Percentiles rank a stretch among this genome's conserved stretches.
Conservation (phyloP, 2,329 filamentous ascomycete genomes). For the Drechslerella coelobrocha region DNA sequence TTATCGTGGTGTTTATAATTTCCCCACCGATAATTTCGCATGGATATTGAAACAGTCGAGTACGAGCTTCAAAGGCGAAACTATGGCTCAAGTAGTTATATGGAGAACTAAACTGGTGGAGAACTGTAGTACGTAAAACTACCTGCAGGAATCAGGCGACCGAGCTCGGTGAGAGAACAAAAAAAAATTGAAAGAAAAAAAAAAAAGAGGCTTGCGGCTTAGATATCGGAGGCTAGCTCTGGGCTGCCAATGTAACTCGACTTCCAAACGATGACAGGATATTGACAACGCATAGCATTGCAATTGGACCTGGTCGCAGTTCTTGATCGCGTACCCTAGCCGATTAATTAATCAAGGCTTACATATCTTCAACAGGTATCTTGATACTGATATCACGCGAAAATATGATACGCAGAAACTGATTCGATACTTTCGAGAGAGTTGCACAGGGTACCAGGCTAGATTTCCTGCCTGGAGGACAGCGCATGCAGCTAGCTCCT, state of each 20-base stretch:
- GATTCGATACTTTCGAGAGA: conserved; percentile 34
- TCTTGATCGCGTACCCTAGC: conserved; percentile 23
- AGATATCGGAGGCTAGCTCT: conserved; percentile 13
- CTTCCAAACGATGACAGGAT: background rate
- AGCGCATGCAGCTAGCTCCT: conserved; percentile 42
- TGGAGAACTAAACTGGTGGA: background rate
- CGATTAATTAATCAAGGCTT: conserved; percentile 28
- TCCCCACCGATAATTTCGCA: background rate
- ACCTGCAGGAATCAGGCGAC: background rate
- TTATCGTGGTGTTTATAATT: background rate
- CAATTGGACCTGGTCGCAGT: conserved; percentile 38
- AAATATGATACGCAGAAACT: conserved; percentile 10
- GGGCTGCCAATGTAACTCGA: conserved; percentile 12
- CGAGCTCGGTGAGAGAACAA: conserved; percentile 2
- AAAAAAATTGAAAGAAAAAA: too few relatives aligned
- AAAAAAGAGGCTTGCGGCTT: conserved; percentile 15
- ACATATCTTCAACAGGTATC: conserved; percentile 29
- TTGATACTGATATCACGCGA: conserved; percentile 43
- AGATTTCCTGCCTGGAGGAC: conserved; percentile 12
- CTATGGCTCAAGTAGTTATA: background rate
- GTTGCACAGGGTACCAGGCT: conserved; percentile 36
- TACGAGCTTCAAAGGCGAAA: background rate
- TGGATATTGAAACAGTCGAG: background rate
- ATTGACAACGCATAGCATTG: conserved; percentile 49
- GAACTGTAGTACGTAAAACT: background rate